Evolutionary conservation across 2,329 filamentous ascomycete genomes (phyloP).

Genomic region (Uncinocarpus reesii): DNA sequence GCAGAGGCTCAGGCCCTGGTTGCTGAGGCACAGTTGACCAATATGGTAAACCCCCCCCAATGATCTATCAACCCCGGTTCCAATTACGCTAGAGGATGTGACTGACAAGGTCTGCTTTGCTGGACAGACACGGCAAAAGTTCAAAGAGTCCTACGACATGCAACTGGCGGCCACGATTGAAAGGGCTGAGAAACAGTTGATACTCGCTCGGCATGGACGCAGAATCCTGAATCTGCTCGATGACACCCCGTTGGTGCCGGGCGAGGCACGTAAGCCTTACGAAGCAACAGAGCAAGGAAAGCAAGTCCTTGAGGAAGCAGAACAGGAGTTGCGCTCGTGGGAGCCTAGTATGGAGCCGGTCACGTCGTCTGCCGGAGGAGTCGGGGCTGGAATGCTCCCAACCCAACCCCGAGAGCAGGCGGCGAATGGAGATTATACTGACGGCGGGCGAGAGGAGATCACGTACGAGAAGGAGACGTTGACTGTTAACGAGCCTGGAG

Average conservation of each 20-base stretch:
- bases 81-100: conserved; percentile 3
- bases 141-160: conserved; percentile 86
- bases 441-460: conserved; percentile 3
- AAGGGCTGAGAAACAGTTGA: conserved; percentile 91
- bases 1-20: conserved; percentile 94
- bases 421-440: neutral
- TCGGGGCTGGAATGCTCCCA: conserved; percentile 4
- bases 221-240: conserved; percentile 77
- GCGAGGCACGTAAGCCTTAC: conserved; percentile 64
- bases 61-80: neutral
- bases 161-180: conserved; percentile 89
- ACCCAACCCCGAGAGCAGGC: neutral
- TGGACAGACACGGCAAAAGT: conserved; percentile 74
- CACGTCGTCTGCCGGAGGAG: conserved; percentile 17
- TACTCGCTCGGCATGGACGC: conserved; percentile 82
- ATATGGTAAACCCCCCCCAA: conserved; percentile 55
- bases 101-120: conserved; percentile 13
- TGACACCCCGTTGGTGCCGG: conserved; percentile 79
- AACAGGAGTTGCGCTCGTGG: conserved; percentile 78
- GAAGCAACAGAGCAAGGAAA: conserved; percentile 57
- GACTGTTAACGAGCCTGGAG: neutral
- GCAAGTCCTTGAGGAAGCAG: conserved; percentile 83
- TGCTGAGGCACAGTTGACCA: conserved; percentile 90
- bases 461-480: conserved; percentile 1
- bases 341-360: conserved; percentile 46